Percentiles rank a stretch among this genome's conserved stretches.
Conservation (phyloP, 352 stramenopile genomes). For the Phytophthora constricta region DNA sequence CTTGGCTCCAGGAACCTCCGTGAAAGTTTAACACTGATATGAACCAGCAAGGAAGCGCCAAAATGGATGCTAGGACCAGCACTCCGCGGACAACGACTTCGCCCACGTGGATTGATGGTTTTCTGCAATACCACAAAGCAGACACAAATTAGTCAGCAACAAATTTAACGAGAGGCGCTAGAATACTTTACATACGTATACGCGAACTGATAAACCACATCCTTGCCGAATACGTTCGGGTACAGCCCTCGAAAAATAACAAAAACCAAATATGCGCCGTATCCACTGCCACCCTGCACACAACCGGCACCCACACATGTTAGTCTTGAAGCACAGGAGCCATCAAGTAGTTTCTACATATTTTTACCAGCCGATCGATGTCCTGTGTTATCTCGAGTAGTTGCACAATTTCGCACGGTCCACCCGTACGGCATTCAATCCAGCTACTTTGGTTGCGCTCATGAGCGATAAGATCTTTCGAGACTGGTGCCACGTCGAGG, state of each 20-base stretch:
- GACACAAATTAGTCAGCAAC: background rate
- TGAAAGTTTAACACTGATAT: constrained; percentile 69
- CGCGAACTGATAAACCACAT: constrained; percentile 77
- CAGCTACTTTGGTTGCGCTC: constrained; percentile 82
- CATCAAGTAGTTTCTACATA: background rate
- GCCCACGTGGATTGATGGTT: constrained; percentile 68
- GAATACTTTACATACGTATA: constrained; percentile 68
- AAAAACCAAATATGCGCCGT: constrained; percentile 65
- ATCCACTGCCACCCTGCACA: constrained; percentile 63
- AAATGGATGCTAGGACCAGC: constrained; percentile 64
- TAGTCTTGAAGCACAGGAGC: background rate
- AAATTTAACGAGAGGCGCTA: background rate
- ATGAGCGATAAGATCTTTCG: constrained; percentile 60
- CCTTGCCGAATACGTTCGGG: constrained; percentile 72
- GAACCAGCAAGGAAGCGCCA: constrained; percentile 77
- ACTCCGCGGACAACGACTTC: constrained; percentile 70
- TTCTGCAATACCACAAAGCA: constrained; percentile 42
- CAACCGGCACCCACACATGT: background rate
- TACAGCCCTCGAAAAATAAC: constrained; percentile 77
- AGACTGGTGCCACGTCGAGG: constrained; percentile 37
- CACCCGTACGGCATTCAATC: constrained; percentile 58
- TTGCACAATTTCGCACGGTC: constrained; percentile 53
- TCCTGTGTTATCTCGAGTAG: constrained; percentile 81
- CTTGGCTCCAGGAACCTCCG: constrained; percentile 49
- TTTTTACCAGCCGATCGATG: constrained; percentile 53